These are phyloP conservation scores for Camellia japonica DNA, from an alignment of 148 eudicot genomes.

Conservation along the genomic window DNA sequence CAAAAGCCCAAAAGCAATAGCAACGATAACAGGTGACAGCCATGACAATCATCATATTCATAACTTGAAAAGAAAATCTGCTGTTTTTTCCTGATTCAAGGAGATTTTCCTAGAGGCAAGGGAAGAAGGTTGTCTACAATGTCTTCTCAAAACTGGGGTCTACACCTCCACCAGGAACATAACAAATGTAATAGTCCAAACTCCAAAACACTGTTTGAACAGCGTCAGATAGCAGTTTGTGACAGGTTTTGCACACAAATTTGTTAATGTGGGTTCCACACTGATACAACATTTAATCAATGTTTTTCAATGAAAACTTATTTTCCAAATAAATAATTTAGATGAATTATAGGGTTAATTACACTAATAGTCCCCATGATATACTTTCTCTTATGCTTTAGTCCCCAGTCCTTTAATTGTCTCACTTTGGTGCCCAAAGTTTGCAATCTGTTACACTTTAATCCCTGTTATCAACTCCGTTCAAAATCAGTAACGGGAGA, in stretches of 20 bases:
- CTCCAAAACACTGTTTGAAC: background rate
- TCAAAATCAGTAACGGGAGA: no score
- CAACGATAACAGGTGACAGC: background rate
- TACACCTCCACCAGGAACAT: background rate
- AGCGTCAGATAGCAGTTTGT: no score
- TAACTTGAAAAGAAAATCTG: background rate
- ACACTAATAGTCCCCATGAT: no score
- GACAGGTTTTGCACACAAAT: background rate
- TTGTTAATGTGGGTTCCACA: background rate
- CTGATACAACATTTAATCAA: background rate
- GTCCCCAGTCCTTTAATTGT: no score
- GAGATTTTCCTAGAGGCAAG: background rate
- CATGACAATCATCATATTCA: background rate
- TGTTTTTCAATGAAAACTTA: slow-evolving; percentile 5
- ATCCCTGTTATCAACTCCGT: no score
- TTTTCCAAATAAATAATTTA: background rate
- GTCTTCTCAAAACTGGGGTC: background rate
- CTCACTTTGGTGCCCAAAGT: no score
- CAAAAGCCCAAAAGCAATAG: background rate
- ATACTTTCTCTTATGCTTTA: no score
- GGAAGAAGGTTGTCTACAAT: background rate
- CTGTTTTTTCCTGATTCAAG: background rate
- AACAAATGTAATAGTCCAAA: background rate
- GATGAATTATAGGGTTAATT: background rate
- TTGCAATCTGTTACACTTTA: no score